Evolutionary conservation across 331 rosid species (phyloP), one percentile per base, ranked within the genome.

Genomic region (Malus hybrid): DNA sequence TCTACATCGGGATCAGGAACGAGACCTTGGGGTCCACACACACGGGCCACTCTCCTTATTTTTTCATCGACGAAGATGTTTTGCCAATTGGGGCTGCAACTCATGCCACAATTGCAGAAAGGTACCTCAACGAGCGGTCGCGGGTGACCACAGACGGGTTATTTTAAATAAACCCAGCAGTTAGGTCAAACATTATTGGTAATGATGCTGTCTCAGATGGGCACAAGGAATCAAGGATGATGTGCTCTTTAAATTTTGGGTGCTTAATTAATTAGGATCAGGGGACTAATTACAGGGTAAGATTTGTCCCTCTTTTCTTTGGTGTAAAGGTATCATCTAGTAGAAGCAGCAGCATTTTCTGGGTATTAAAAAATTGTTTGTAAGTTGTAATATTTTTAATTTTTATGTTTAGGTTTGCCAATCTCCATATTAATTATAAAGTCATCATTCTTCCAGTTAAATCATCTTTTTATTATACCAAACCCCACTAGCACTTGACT

Each of bases 21-120:
- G 97, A 94, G 77, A 91, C 96, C n/a, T 58, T 94, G 26, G 99
- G 99, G 7, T 94, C 99, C 53, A 84, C 77, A 57, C 95, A 94
- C 89, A 94, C 97, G 0, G 99, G 96, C 4, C 99, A 94, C 82
- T 94, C 99, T 0, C 96, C 99, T 7, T 80, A 92, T 73, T 94
- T 94, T 73, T 92, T 87, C 95, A 92, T 94, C 19, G 99, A 94
- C 22, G 99, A 94, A 82, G 91, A 94, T 6, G 90, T 77, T 76
- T 87, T 94, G 2, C 97, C 97, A 4, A 70, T 83, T 6, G 99
- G 99, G 1, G 99, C 97, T 8, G 96, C 96, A 10, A 79, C 84
- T 73, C 97, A 94, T 53, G 97, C 99, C 60, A 88, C 91, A 69
- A 89, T 94, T 60, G 96, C 97, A 26, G 99, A 94, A 80, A 90